phyloP scores from a whole-genome alignment of 2,329 filamentous ascomycete genomes.

The Penicillium sclerotiorum region DNA sequence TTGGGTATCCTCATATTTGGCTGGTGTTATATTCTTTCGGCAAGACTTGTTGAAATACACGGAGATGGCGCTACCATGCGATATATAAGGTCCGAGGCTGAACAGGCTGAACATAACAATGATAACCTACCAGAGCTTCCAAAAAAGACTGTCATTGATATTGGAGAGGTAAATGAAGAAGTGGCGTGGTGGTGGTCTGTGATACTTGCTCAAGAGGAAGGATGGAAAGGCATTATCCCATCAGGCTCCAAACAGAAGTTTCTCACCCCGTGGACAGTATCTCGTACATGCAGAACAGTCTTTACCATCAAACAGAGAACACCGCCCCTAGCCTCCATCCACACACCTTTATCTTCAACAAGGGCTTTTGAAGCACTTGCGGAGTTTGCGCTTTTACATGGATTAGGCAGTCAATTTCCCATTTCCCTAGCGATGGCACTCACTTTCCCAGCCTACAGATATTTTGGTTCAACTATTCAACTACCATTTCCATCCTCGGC shows the following conservation, averaged over 20 bases:
- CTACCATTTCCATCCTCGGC: slow-evolving; percentile 12
- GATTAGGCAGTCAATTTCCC: slow-evolving; percentile 15
- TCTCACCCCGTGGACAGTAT: slow-evolving; percentile 17
- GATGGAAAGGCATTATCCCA: slow-evolving; percentile 17
- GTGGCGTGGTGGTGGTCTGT: slow-evolving; percentile 20
- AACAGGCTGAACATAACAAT: too few species aligned
- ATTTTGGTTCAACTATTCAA: slow-evolving; percentile 7
- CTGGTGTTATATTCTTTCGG: slow-evolving; percentile 6
- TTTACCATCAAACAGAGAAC: too few species aligned
- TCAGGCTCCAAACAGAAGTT: not conserved
- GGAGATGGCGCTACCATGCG: slow-evolving; percentile 1
- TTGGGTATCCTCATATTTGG: slow-evolving; percentile 3
- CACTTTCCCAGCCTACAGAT: slow-evolving; percentile 14
- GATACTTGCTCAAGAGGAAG: slow-evolving; percentile 16
- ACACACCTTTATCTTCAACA: slow-evolving; percentile 10
- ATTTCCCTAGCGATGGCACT: slow-evolving; percentile 19
- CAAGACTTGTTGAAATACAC: not conserved
- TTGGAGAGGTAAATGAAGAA: slow-evolving; percentile 16
- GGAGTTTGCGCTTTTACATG: slow-evolving; percentile 13
- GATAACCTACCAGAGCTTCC: too few species aligned
- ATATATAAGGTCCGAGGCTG: too few species aligned
- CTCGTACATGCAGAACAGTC: slow-evolving; percentile 2
- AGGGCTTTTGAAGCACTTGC: slow-evolving; percentile 14
- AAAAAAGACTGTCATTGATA: too few species aligned
- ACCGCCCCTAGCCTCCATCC: too few species aligned